Conservation (phyloP, 306 rosid species). For the Corylus heterophylla region DNA sequence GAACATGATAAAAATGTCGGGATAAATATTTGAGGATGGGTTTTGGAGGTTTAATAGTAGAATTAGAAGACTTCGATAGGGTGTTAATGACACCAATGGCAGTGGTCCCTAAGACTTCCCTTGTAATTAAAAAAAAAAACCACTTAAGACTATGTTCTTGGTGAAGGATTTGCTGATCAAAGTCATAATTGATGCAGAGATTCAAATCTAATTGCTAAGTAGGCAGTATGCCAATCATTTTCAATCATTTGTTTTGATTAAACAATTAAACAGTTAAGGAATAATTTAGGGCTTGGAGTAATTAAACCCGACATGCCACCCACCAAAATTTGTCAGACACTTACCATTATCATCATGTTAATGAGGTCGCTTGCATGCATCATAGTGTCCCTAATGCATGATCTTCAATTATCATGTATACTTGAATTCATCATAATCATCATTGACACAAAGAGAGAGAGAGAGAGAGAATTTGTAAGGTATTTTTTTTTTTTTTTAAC, state of each 20-base stretch:
- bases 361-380: conserved; percentile 14
- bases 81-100: neutral
- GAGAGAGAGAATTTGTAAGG: neutral
- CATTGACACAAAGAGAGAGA: neutral
- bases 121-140: neutral
- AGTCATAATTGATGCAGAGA: neutral
- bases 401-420: neutral
- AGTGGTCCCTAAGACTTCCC: neutral
- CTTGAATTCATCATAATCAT: neutral
- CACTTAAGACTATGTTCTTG: neutral
- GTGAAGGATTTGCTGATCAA: neutral
- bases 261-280: conserved; percentile 12
- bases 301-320: conserved; percentile 36
- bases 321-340: conserved; percentile 39
- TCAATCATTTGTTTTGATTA: conserved; percentile 49
- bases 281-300: conserved; percentile 39
- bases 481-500: too few relatives aligned
- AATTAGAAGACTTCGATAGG: neutral
- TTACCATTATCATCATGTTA: neutral
- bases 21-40: too few relatives aligned
- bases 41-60: neutral
- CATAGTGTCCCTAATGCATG: conserved; percentile 23
- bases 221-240: conserved; percentile 38
- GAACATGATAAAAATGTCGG: too few relatives aligned
- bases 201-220: conserved; percentile 31